A percentile compares a stretch with the other conserved stretches of the same genome.
These are phyloP conservation scores for Pseudopyrenochaeta lycopersici DNA, from an alignment of 2,329 filamentous ascomycete genomes.

Conservation along the genomic window DNA sequence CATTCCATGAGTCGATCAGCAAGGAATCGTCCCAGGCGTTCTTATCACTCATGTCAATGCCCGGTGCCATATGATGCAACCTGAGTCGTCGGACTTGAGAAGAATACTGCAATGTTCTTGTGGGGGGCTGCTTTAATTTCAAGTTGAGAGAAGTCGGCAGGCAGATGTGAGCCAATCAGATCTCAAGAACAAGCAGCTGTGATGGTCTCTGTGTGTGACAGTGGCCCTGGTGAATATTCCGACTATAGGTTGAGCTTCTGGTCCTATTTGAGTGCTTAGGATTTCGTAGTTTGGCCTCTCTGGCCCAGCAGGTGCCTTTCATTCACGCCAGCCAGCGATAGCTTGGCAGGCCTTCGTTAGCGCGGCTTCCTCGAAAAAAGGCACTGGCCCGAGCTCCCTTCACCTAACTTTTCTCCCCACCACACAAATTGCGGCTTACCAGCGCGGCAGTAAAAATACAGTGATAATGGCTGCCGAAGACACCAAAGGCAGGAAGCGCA, in stretches of 20 bases:
- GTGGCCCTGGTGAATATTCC: neutral
- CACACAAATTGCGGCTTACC: conserved; percentile 13
- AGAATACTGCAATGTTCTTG: too few relatives aligned
- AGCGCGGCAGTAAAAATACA: conserved; percentile 14
- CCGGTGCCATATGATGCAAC: conserved; percentile 26
- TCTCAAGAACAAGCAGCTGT: neutral
- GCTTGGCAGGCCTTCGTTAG: conserved; percentile 33
- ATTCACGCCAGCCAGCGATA: neutral
- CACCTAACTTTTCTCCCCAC: conserved; percentile 43
- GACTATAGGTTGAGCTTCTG: neutral
- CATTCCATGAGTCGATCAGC: conserved; percentile 46
- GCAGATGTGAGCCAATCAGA: neutral
- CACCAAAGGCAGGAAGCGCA: conserved; percentile 65
- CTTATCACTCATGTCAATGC: conserved; percentile 39
- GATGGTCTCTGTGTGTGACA: neutral
- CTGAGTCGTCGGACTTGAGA: too few relatives aligned
- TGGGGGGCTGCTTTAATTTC: neutral
- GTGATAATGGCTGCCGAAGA: conserved; percentile 62
- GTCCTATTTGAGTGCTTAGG: neutral
- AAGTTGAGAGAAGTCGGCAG: neutral
- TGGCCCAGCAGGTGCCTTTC: neutral
- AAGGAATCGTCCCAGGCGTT: conserved; percentile 52
- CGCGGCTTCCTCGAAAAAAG: conserved; percentile 38
- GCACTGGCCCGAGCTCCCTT: conserved; percentile 36
- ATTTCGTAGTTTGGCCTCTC: neutral